Base-by-base conservation (phyloP, 2,329 filamentous ascomycete species). In the Aspergillus piperis region DNA sequence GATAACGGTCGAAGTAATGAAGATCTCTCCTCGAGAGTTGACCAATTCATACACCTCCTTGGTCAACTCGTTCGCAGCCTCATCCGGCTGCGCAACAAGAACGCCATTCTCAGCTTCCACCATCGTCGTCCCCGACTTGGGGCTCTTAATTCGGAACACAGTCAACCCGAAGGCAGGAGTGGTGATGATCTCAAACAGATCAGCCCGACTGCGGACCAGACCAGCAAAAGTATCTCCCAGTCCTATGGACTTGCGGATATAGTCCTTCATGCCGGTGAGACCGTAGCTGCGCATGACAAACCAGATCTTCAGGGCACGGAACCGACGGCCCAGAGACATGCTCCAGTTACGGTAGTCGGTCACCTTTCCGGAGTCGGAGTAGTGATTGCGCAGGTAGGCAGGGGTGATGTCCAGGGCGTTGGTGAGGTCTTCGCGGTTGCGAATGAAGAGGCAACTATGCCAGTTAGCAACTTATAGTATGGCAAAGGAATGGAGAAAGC, bases 271-370 rank as follows among this genome's bases (percentile, higher is more conserved):
- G 0, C 93, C 94, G 30, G 83, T 82, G 54, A 96, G 79, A 0
- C 94, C 94, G 72, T 92, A 96, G 47, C 85, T 88, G 48, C 94
- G 84, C 69, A 97, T 80, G 7, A 98, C 92, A 73, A 97, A 97
- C 94, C 94, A 98, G 64, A 96, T 88, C 80, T 98, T 98, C 60
- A 98, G 79, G 2, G 89, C 87, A 62, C 94, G 85, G 83, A 98
- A 98, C 15, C 94, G 84, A 2, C 94, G 84, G 8, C 94, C 94
- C 0, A 98, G 87, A 0, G 94, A 92, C 70, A 98, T 96, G 78
- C 96, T 92, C 94, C 94, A 98, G 81, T 98, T 93, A 50, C 94
- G 87, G 80, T 96, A 97, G 77, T 98, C 94, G 23, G 92, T 96
- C 1, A 97, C 94, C 2, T 94, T 83, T 0, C 92, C 92, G 39